Conservation (phyloP, 257 asterid species). For the Ilex asprella region DNA sequence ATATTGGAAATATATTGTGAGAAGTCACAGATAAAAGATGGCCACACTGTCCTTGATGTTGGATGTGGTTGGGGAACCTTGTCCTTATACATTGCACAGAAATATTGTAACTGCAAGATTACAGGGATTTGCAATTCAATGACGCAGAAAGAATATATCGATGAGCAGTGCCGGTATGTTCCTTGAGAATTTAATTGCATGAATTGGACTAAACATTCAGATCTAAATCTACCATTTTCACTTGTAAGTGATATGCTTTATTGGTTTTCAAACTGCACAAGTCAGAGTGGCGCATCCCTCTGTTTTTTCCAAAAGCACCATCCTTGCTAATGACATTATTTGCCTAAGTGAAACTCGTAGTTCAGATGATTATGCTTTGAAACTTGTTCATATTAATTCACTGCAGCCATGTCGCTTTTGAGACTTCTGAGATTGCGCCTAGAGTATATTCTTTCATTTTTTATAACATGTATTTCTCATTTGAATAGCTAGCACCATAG, state of each 20-base stretch:
- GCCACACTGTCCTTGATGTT: slow-evolving; percentile 87
- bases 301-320: not conserved
- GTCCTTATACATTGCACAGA: slow-evolving; percentile 61
- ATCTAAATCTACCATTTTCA: not conserved
- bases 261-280: not conserved
- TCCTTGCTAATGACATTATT: not conserved
- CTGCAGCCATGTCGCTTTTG: not conserved
- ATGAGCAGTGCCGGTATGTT: slow-evolving; percentile 60
- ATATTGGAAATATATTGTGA: slow-evolving; percentile 82
- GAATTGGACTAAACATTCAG: not conserved
- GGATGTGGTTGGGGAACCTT: slow-evolving; percentile 99
- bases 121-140: slow-evolving; percentile 87
- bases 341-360: not conserved
- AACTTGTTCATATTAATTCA: not conserved
- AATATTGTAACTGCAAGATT: slow-evolving; percentile 55
- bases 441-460: too few relatives aligned
- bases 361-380: not conserved
- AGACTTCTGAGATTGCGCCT: too few relatives aligned
- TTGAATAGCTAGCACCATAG: too few relatives aligned
- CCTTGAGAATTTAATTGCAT: not conserved
- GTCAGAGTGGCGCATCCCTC: not conserved
- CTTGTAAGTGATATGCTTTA: not conserved
- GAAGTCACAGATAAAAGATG: slow-evolving; percentile 73
- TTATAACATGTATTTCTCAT: too few relatives aligned
- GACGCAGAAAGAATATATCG: slow-evolving; percentile 76